A percentile compares a stretch with the other conserved stretches of the same genome.
Conservation (phyloP, 306 rosid species). For the Citrullus colocynthis region DNA sequence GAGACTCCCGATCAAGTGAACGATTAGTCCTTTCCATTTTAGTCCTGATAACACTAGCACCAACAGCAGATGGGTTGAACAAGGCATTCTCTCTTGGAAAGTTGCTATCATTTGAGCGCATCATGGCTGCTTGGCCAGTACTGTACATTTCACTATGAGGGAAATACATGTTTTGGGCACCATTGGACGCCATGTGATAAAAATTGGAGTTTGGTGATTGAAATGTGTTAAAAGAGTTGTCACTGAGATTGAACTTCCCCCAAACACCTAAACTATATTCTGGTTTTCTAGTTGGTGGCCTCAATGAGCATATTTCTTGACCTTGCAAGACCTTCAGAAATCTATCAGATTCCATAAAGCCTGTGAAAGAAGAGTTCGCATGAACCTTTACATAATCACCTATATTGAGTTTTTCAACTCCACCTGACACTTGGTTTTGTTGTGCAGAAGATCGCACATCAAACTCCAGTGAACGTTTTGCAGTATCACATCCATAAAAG, state of each 20-base stretch:
- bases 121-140: conserved; percentile 31
- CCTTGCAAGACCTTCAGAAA: conserved; percentile 97
- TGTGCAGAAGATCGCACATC: conserved; percentile 44
- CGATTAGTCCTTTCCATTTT: conserved; percentile 34
- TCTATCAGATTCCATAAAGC: conserved; percentile 59
- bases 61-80: conserved; percentile 29
- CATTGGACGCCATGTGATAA: conserved; percentile 36
- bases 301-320: conserved; percentile 89
- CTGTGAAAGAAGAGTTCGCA: conserved; percentile 44
- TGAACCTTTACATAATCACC: conserved; percentile 56
- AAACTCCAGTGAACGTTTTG: conserved; percentile 52
- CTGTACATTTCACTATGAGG: conserved; percentile 47
- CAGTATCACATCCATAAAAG: conserved; percentile 57
- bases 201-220: conserved; percentile 42
- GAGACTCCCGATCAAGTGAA: conserved; percentile 33
- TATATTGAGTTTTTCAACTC: conserved; percentile 35
- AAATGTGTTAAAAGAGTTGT: conserved; percentile 39
- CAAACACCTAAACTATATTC: conserved; percentile 47
- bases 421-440: conserved; percentile 39
- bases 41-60: conserved; percentile 27
- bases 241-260: conserved; percentile 43
- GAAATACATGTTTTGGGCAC: conserved; percentile 40
- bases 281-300: conserved; percentile 51
- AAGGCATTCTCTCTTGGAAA: conserved; percentile 37
- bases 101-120: conserved; percentile 29